These are phyloP conservation scores for Stropharia rugosoannulata DNA, from an alignment of 768 basidiomycete genomes.

Conservation along the genomic window DNA sequence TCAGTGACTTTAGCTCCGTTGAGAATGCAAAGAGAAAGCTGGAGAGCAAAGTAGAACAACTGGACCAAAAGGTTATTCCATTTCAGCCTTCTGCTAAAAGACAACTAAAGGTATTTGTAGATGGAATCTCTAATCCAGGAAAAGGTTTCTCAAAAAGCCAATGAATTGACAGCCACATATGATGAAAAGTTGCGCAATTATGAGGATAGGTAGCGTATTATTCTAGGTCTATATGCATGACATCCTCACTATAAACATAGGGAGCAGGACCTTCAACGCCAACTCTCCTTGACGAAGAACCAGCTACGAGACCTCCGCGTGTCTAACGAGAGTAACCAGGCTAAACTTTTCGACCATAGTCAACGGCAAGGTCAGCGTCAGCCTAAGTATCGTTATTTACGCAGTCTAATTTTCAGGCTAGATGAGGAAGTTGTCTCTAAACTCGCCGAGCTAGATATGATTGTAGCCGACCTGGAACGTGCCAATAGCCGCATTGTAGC, in stretches of 20 bases:
- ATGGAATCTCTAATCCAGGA: slow-evolving; percentile 95
- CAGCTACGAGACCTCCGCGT: slow-evolving; percentile 89
- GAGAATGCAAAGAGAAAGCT: slow-evolving; percentile 78
- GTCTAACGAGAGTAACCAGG: slow-evolving; percentile 91
- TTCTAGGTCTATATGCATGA: background rate
- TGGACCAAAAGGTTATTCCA: slow-evolving; percentile 75
- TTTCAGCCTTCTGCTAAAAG: background rate
- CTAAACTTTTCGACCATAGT: slow-evolving; percentile 87
- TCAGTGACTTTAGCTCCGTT: slow-evolving; percentile 59
- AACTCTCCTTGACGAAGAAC: slow-evolving; percentile 81
- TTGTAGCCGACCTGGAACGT: slow-evolving; percentile 89
- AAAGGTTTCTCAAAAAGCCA: slow-evolving; percentile 89
- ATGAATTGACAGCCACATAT: slow-evolving; percentile 94
- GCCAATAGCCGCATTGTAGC: slow-evolving; percentile 93
- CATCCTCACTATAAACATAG: slow-evolving; percentile 34
- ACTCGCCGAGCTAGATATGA: slow-evolving; percentile 92
- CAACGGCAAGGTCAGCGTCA: slow-evolving; percentile 73
- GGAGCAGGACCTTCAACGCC: slow-evolving; percentile 92
- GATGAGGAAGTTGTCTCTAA: slow-evolving; percentile 92
- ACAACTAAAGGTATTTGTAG: slow-evolving; percentile 35
- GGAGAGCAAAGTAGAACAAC: slow-evolving; percentile 67
- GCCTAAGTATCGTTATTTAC: background rate
- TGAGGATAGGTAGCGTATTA: slow-evolving; percentile 75
- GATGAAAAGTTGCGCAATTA: slow-evolving; percentile 96
- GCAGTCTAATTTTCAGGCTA: slow-evolving; percentile 23